These are phyloP conservation scores for Malassezia vespertilionis DNA, from an alignment of 1,284 basidiomycete genomes.

Conservation along the genomic window DNA sequence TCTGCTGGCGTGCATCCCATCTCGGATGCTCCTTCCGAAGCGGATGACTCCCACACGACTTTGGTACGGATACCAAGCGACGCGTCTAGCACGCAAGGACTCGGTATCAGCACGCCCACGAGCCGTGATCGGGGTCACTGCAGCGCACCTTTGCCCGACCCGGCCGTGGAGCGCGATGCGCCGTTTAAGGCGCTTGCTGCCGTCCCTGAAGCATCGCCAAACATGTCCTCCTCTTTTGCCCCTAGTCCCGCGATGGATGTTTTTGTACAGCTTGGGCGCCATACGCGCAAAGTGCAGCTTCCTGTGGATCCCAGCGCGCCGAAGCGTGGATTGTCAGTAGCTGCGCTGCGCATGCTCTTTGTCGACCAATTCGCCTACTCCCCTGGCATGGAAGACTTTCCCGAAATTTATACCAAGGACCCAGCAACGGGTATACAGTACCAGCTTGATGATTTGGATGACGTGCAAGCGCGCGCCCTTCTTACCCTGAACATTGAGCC, in stretches of 20 bases:
- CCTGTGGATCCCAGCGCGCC: slow-evolving; percentile 49
- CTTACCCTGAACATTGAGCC: slow-evolving; percentile 91
- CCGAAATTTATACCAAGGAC: slow-evolving; percentile 88
- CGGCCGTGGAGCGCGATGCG: not conserved
- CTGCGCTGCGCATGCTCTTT: slow-evolving; percentile 70
- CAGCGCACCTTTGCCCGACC: not conserved
- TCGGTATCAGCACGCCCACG: no score
- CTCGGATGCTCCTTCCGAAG: not conserved
- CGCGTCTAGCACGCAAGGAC: not conserved
- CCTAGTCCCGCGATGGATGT: slow-evolving; percentile 48
- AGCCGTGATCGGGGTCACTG: no score
- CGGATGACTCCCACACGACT: not conserved
- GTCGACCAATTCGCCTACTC: slow-evolving; percentile 92
- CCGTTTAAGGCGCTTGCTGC: not conserved
- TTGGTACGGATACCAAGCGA: not conserved
- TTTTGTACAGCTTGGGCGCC: slow-evolving; percentile 80
- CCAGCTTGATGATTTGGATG: slow-evolving; percentile 88
- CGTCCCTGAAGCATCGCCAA: not conserved
- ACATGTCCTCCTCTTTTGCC: not conserved
- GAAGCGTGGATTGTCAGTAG: slow-evolving; percentile 54
- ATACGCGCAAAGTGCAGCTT: slow-evolving; percentile 75
- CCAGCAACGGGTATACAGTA: slow-evolving; percentile 81
- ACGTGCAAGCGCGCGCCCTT: slow-evolving; percentile 74
- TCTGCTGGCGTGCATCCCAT: not conserved
- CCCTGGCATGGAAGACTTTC: slow-evolving; percentile 77